Conservation (phyloP, 2,329 filamentous ascomycete genomes). For the Claviceps quebecensis region DNA sequence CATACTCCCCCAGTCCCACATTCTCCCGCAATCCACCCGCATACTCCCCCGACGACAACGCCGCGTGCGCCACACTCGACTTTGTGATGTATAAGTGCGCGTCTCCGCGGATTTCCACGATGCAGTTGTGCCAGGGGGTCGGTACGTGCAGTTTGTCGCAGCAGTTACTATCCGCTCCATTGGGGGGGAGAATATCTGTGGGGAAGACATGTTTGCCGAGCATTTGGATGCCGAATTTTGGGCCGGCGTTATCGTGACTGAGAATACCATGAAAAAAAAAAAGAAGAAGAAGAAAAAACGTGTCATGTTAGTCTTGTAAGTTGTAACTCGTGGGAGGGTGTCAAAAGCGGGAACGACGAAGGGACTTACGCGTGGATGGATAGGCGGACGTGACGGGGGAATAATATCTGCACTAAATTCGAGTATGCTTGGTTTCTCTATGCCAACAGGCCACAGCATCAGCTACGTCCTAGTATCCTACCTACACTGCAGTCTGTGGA, state of each 20-base stretch:
- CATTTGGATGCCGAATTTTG: slow-evolving; percentile 28
- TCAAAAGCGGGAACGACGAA: neutral
- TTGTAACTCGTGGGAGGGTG: too few species aligned
- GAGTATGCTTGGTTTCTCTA: slow-evolving; percentile 32
- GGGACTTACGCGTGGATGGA: slow-evolving; percentile 29
- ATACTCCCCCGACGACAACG: slow-evolving; percentile 4
- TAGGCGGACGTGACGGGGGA: slow-evolving; percentile 30
- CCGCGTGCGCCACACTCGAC: slow-evolving; percentile 7
- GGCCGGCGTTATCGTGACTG: slow-evolving; percentile 24
- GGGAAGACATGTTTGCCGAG: slow-evolving; percentile 19
- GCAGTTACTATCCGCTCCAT: slow-evolving; percentile 8
- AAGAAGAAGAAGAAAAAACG: neutral
- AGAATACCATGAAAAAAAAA: neutral
- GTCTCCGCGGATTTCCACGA: slow-evolving; percentile 16
- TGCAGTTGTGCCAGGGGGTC: slow-evolving; percentile 29
- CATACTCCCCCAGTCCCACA: neutral
- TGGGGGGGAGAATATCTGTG: slow-evolving; percentile 18
- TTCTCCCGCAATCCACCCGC: neutral
- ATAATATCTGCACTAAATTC: slow-evolving; percentile 30
- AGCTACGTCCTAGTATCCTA: too few species aligned
- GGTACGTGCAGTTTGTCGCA: slow-evolving; percentile 20
- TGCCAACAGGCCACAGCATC: too few species aligned
- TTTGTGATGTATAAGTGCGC: slow-evolving; percentile 11
- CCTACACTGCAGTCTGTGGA: too few species aligned
- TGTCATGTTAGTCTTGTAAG: too few species aligned